Conservation (phyloP, 805 yeast species). For the Lachancea thermotolerans region DNA sequence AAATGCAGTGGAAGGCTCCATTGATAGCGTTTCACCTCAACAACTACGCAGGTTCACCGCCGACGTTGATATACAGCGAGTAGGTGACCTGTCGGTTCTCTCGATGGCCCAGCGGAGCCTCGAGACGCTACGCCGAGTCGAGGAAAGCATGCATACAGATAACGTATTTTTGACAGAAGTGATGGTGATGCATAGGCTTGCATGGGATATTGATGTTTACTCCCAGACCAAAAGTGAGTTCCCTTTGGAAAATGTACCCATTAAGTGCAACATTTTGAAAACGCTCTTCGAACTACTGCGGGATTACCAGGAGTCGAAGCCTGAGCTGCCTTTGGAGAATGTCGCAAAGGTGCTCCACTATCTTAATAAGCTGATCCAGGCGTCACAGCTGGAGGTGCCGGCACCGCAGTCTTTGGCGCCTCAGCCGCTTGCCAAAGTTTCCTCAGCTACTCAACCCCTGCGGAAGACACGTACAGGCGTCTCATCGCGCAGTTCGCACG, state of each 20-base stretch:
- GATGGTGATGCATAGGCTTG: constrained; percentile 8
- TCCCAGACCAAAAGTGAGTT: constrained; percentile 7
- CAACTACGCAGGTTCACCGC: neutral
- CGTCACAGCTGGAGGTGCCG: constrained; percentile 4
- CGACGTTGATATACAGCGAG: neutral
- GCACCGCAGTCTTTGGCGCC: neutral
- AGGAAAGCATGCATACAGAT: constrained; percentile 10
- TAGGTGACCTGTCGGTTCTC: neutral
- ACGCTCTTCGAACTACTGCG: constrained; percentile 10
- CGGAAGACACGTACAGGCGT: neutral
- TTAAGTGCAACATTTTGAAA: constrained; percentile 14
- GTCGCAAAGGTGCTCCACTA: constrained; percentile 10
- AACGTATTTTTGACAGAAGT: constrained; percentile 10
- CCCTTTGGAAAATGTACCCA: constrained; percentile 15
- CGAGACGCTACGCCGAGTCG: constrained; percentile 8
- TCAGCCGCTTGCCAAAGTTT: neutral
- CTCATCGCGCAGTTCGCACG: neutral
- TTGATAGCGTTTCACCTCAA: neutral
- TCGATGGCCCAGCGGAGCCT: constrained; percentile 11
- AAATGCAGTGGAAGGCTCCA: neutral
- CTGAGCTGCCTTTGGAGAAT: constrained; percentile 4
- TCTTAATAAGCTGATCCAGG: constrained; percentile 10
- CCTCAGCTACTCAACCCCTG: neutral
- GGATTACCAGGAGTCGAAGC: constrained; percentile 6
- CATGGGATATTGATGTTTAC: constrained; percentile 12